These are phyloP conservation scores for Starmerella kuoi DNA, from an alignment of 805 yeast genomes.

Conservation along the genomic window DNA sequence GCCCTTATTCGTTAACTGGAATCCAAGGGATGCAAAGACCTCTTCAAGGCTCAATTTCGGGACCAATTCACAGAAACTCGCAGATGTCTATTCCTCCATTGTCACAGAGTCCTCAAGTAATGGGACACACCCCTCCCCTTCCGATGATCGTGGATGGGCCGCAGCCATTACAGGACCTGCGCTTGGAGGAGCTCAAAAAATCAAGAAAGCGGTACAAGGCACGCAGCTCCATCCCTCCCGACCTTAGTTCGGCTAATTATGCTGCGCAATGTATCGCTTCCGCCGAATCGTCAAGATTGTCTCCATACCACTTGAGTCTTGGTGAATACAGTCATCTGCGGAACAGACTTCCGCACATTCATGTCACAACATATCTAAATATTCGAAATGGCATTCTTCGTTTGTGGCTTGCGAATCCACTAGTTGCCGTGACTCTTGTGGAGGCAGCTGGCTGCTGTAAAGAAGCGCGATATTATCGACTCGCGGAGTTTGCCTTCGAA, in stretches of 20 bases:
- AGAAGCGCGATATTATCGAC: constrained; percentile 29
- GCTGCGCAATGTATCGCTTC: constrained; percentile 33
- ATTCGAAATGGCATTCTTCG: constrained; percentile 34
- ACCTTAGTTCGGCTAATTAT: constrained; percentile 27
- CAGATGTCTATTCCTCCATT: not conserved
- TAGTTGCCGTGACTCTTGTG: constrained; percentile 31
- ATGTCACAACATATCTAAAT: constrained; percentile 34
- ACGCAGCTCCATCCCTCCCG: constrained; percentile 32
- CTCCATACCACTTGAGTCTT: constrained; percentile 30
- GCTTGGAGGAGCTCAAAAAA: constrained; percentile 6
- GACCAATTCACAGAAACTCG: not conserved
- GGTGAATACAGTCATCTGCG: constrained; percentile 31
- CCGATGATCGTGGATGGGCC: constrained; percentile 1
- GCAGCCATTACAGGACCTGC: not conserved
- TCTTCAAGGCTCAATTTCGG: not conserved
- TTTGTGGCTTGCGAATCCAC: constrained; percentile 34
- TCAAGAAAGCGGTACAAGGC: constrained; percentile 27
- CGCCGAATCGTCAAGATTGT: constrained; percentile 31
- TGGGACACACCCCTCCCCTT: not conserved
- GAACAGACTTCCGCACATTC: constrained; percentile 27
- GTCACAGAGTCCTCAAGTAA: not conserved
- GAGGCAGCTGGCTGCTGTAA: constrained; percentile 36
- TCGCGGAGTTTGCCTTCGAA: constrained; percentile 36
- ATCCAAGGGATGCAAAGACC: not conserved
- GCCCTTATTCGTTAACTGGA: not conserved